These are phyloP conservation scores for Metschnikowia kofuensis DNA, from an alignment of 805 yeast species.

Conservation along the genomic window DNA sequence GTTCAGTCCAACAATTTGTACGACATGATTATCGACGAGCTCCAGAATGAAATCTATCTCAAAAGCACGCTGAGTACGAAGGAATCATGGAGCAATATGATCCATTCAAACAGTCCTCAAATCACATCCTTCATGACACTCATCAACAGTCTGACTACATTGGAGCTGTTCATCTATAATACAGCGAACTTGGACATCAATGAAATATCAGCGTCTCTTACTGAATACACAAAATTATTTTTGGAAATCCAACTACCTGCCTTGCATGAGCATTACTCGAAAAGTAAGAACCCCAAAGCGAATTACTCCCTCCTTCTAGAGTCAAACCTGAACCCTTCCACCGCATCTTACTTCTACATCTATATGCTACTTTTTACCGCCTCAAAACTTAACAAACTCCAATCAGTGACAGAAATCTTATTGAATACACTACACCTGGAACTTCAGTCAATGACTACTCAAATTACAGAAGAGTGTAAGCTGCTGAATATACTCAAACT, in stretches of 20 bases:
- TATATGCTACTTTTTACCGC: slow-evolving; percentile 54
- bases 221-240: slow-evolving; percentile 30
- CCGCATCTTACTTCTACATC: slow-evolving; percentile 53
- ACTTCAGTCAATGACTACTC: slow-evolving; percentile 57
- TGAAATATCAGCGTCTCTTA: slow-evolving; percentile 44
- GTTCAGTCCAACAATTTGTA: slow-evolving; percentile 59
- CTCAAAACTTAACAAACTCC: slow-evolving; percentile 57
- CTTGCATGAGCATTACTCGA: slow-evolving; percentile 23
- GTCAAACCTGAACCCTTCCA: slow-evolving; percentile 23
- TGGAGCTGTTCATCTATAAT: slow-evolving; percentile 54
- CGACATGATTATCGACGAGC: slow-evolving; percentile 73
- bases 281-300: slow-evolving; percentile 15
- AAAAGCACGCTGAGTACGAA: slow-evolving; percentile 25
- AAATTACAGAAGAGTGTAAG: slow-evolving; percentile 63
- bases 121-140: slow-evolving; percentile 34
- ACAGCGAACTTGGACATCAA: slow-evolving; percentile 56
- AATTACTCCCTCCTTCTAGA: slow-evolving; percentile 33
- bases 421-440: slow-evolving; percentile 58
- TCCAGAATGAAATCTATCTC: slow-evolving; percentile 65
- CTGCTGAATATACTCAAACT: slow-evolving; percentile 45
- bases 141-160: slow-evolving; percentile 32
- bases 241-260: slow-evolving; percentile 27
- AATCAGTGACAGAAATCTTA: slow-evolving; percentile 54
- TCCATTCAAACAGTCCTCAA: slow-evolving; percentile 32
- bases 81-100: slow-evolving; percentile 15